phyloP scores from a whole-genome alignment of 176 grass and related monocot species.

The Raddia guianensis region DNA sequence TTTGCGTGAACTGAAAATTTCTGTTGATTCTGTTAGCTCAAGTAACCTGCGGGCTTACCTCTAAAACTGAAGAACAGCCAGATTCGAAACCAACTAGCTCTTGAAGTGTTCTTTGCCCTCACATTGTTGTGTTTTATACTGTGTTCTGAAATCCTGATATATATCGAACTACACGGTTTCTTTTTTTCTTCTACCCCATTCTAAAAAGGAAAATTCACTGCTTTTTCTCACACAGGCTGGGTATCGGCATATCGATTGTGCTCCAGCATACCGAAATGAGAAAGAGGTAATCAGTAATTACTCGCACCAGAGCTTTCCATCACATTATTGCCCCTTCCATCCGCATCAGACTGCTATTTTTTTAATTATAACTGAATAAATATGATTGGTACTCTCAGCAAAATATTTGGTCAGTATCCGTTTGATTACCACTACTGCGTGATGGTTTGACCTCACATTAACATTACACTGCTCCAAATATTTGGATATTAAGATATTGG shows the following conservation, averaged over 20 bases:
- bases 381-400: not conserved
- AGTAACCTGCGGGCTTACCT: not conserved
- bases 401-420: not conserved
- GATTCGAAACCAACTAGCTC: not conserved
- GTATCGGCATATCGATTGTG: conserved; percentile 78
- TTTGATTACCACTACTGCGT: not conserved
- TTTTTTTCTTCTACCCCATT: not conserved
- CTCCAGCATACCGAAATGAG: conserved; percentile 58
- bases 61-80: not conserved
- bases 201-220: conserved; percentile 17
- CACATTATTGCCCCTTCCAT: not conserved
- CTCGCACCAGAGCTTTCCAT: not conserved
- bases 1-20: not conserved
- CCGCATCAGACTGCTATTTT: not conserved
- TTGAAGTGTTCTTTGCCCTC: not conserved
- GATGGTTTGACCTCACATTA: conserved; percentile 18
- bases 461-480: not conserved
- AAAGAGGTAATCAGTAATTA: conserved; percentile 59
- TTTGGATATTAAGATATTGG: not conserved
- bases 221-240: conserved; percentile 45
- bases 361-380: not conserved
- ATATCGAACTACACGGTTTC: not conserved
- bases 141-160: not conserved
- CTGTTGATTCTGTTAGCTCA: not conserved
- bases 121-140: not conserved